phyloP scores from a whole-genome alignment of 2,329 filamentous ascomycete species.

The Penicillium sp. region DNA sequence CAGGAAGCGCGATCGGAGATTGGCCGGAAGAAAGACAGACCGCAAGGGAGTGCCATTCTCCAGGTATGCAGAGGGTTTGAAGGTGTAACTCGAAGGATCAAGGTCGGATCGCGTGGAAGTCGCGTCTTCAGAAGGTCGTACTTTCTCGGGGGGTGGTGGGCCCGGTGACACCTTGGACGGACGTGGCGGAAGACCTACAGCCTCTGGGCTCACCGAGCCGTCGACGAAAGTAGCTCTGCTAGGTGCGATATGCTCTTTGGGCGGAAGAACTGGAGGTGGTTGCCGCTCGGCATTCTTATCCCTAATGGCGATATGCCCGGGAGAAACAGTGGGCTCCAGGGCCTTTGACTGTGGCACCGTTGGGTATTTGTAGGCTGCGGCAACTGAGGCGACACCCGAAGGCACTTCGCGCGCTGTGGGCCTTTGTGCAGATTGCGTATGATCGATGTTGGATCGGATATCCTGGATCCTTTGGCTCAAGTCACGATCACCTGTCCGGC shows the following conservation, averaged over 20 bases:
- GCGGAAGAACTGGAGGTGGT: conserved; percentile 39
- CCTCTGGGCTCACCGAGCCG: conserved; percentile 15
- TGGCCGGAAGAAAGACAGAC: conserved; percentile 79
- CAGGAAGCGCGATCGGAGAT: conserved; percentile 73
- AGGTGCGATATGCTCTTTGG: conserved; percentile 32
- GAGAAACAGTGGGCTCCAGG: conserved; percentile 22
- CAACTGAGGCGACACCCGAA: conserved; percentile 18
- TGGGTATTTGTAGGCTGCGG: conserved; percentile 44
- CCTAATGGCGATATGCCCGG: conserved; percentile 17
- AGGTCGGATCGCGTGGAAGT: conserved; percentile 26
- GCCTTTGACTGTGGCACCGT: conserved; percentile 39
- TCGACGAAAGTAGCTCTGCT: conserved; percentile 17
- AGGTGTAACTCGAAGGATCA: conserved; percentile 63
- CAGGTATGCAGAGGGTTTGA: conserved; percentile 80
- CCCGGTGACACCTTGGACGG: conserved; percentile 27
- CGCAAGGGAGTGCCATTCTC: conserved; percentile 86
- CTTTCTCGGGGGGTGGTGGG: conserved; percentile 28
- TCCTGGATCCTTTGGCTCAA: conserved; percentile 54
- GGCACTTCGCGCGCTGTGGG: conserved; percentile 12
- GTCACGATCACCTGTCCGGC: conserved; percentile 40
- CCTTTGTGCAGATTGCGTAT: conserved; percentile 12
- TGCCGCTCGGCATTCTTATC: conserved; percentile 19
- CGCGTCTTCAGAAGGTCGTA: conserved; percentile 12
- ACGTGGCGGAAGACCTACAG: conserved; percentile 22
- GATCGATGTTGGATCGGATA: conserved; percentile 44